Percentiles rank a stretch among this genome's conserved stretches.
Conservation (phyloP, 2,329 filamentous ascomycete genomes). For the Scytalidium sp. region DNA sequence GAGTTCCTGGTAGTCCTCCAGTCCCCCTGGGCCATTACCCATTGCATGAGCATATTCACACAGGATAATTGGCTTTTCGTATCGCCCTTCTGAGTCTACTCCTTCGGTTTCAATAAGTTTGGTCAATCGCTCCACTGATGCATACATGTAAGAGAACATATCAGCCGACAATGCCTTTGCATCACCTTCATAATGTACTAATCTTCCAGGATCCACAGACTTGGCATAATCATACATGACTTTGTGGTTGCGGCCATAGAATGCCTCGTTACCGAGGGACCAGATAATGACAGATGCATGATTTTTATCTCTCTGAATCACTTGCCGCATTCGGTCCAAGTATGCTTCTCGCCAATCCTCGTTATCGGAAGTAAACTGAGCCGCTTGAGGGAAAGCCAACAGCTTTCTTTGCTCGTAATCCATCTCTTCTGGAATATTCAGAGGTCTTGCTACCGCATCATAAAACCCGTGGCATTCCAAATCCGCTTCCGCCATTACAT, state of each 20-base stretch:
- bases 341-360: constrained; percentile 50
- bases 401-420: constrained; percentile 60
- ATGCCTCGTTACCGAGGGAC: constrained; percentile 58
- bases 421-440: constrained; percentile 51
- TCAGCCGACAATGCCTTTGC: constrained; percentile 47
- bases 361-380: constrained; percentile 43
- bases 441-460: constrained; percentile 39
- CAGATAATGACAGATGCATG: constrained; percentile 55
- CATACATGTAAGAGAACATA: constrained; percentile 56
- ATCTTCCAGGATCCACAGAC: constrained; percentile 44
- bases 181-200: constrained; percentile 57
- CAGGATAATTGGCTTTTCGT: constrained; percentile 54
- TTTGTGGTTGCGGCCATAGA: constrained; percentile 65
- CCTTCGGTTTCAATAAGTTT: constrained; percentile 34
- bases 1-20: constrained; percentile 64
- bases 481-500: constrained; percentile 58
- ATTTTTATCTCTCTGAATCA: constrained; percentile 54
- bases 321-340: constrained; percentile 51
- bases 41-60: constrained; percentile 63
- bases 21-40: constrained; percentile 70
- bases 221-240: constrained; percentile 63
- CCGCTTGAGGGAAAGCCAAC: constrained; percentile 43
- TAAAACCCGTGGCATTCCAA: constrained; percentile 52
- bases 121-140: constrained; percentile 40
- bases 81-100: constrained; percentile 37